Evolutionary conservation across 2,329 filamentous ascomycete genomes (phyloP).

Genomic region (Zymoseptoria pseudotritici): DNA sequence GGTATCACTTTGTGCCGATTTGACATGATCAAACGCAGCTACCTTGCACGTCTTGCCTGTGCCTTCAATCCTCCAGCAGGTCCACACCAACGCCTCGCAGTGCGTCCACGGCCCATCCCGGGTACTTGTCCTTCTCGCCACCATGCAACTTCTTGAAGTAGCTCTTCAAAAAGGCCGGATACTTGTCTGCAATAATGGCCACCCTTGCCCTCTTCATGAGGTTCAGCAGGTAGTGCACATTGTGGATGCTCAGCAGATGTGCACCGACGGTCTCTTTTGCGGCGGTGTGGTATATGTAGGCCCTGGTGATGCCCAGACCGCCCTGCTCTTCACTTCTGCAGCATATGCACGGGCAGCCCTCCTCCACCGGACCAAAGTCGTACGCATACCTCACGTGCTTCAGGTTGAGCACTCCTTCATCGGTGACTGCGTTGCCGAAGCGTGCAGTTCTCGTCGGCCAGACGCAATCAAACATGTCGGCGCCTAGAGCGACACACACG

Average conservation of each 20-base stretch:
- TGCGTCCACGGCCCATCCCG: conserved; percentile 76
- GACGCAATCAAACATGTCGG: conserved; percentile 99
- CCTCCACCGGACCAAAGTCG: conserved; percentile 79
- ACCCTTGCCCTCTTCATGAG: conserved; percentile 70
- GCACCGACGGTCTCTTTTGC: conserved; percentile 94
- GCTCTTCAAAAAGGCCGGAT: conserved; percentile 65
- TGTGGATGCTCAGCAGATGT: conserved; percentile 81
- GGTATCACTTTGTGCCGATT: background rate
- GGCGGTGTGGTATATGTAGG: conserved; percentile 84
- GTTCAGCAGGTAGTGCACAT: conserved; percentile 83
- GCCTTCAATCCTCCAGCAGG: conserved; percentile 39
- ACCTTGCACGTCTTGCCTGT: background rate
- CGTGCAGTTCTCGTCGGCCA: conserved; percentile 95
- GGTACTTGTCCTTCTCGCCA: conserved; percentile 57
- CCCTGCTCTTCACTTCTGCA: conserved; percentile 60
- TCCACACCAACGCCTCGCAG: conserved; percentile 74
- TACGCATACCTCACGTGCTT: conserved; percentile 65
- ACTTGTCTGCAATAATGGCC: conserved; percentile 48
- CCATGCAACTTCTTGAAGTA: conserved; percentile 74
- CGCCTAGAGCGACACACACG: conserved; percentile 85
- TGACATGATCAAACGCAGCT: background rate
- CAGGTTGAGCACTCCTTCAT: conserved; percentile 73
- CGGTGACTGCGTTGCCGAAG: conserved; percentile 90
- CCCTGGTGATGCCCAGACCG: conserved; percentile 73
- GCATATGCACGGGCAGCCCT: conserved; percentile 71